These are phyloP conservation scores for Laburnicola sp. DNA, from an alignment of 2,329 filamentous ascomycete genomes.

Conservation along the genomic window DNA sequence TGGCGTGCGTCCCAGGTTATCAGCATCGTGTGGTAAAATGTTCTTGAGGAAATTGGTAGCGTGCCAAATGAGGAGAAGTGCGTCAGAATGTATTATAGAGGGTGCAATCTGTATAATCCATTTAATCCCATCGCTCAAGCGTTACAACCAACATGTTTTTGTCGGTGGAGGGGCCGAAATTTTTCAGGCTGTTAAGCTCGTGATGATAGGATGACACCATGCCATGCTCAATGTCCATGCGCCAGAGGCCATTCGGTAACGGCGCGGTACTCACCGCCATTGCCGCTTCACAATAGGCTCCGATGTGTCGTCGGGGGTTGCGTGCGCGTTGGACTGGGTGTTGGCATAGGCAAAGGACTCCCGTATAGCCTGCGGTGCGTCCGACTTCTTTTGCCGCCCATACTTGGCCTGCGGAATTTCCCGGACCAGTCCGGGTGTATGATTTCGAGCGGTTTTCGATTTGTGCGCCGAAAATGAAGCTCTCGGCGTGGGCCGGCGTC, in stretches of 20 bases:
- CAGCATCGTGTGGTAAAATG: neutral
- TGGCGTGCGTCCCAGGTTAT: neutral
- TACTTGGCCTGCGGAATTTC: neutral
- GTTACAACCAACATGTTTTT: too few species aligned
- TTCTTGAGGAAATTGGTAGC: neutral
- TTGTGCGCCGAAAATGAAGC: neutral
- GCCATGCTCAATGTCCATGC: conserved; percentile 4
- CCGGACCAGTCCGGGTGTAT: conserved; percentile 9
- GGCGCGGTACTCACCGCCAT: conserved; percentile 9
- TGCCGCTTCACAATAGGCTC: conserved; percentile 1
- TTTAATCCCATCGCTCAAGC: conserved; percentile 6
- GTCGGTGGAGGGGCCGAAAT: too few species aligned
- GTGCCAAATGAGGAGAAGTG: conserved; percentile 1
- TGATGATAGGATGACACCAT: conserved; percentile 7
- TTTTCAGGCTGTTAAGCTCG: conserved; percentile 12
- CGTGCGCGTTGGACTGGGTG: too few species aligned
- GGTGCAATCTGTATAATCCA: conserved; percentile 4
- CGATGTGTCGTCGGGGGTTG: too few species aligned
- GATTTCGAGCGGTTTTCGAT: neutral
- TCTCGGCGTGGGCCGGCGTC: neutral
- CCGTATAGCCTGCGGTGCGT: conserved; percentile 5
- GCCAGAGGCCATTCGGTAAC: neutral
- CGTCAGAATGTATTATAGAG: conserved; percentile 1
- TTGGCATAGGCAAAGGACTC: conserved; percentile 8
- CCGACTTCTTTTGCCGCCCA: conserved; percentile 9